Evolutionary conservation across 371 early-diverging fungal species (phyloP), one percentile per base, ranked within the genome.

Genomic region (Mortierella sp.): DNA sequence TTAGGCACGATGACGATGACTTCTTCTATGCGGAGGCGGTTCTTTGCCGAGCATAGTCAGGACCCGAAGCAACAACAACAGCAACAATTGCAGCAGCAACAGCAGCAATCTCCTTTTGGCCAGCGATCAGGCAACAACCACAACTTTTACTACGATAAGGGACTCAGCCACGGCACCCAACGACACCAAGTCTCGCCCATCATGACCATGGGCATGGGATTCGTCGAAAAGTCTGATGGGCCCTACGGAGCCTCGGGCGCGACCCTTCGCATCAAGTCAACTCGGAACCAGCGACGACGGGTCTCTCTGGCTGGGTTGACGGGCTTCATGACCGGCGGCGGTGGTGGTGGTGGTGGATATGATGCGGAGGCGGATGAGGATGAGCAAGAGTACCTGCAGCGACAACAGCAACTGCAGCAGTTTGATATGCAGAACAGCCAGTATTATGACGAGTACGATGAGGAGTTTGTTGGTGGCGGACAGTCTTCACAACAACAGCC

Each of bases 11-110:
- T 80, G 80, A 71, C 80, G 10, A 67, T 80, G 72, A 80, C 76
- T 11, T 76, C 76, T 2, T 58, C 76, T 24, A 72, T 76, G 80
- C 64, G 80, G 16, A 71, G 69, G 45, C 76, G 76, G 6, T 80
- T 76, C 73, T 80, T 80, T 76, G 76, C 80, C 2, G 80, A 80
- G 47, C 80, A 80, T 26, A 80, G 76, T 44, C 76, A 80, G 70
- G 67, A 78, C 39, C 29, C 40, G 40, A 40, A 50, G 11, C 69
- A 39, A n/a, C 70, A 55, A n/a, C 68, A 44, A 11, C 53, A 53
- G 13, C 48, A 47, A 24, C 69, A 39, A 26, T 43, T 29, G 19
- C 58, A 19, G 39, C 70, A 55, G 16, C 39, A 43, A 43, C n/a
- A 11, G 26, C 68, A 52, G 26, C 68, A 52, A 52, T 40, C 19